Conservation (phyloP, 83 land plant genomes). For the Picea abies region DNA sequence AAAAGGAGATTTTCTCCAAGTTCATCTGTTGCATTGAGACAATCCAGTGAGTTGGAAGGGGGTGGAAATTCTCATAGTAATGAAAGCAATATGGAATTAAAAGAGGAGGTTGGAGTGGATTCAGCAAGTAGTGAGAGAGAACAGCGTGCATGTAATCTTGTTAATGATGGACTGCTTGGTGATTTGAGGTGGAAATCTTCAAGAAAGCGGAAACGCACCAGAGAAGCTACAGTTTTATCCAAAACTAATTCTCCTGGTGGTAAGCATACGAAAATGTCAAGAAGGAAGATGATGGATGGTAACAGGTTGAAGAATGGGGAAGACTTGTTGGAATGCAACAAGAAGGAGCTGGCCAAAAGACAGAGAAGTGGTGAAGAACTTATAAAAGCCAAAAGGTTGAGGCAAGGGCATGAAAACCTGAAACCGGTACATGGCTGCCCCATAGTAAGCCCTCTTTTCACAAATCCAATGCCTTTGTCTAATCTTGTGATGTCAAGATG, state of each 20-base stretch:
- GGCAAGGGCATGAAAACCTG: conserved; percentile 10
- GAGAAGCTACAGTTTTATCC: conserved; percentile 4
- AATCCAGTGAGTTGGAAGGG: not conserved
- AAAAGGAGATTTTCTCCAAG: not conserved
- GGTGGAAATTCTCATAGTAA: not conserved
- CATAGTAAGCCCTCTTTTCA: not conserved
- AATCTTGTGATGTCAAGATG: conserved; percentile 12
- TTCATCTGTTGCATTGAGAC: not conserved
- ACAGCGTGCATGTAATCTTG: conserved; percentile 22
- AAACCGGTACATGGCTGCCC: not conserved
- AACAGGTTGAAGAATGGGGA: not conserved
- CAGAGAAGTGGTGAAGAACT: not conserved
- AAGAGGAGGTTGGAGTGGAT: conserved; percentile 8
- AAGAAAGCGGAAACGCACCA: conserved; percentile 40
- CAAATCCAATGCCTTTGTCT: not conserved
- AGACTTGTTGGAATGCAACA: not conserved
- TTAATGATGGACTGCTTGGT: conserved; percentile 31
- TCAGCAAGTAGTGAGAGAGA: not conserved
- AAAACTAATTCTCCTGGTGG: not conserved
- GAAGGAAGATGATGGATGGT: not conserved
- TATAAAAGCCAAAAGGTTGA: not conserved
- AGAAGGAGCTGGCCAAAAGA: not conserved
- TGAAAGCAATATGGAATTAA: not conserved
- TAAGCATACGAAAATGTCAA: not conserved
- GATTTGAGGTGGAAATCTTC: conserved; percentile 54